Conservation (phyloP, 2,329 filamentous ascomycete genomes). For the Corinectria fuckeliana region DNA sequence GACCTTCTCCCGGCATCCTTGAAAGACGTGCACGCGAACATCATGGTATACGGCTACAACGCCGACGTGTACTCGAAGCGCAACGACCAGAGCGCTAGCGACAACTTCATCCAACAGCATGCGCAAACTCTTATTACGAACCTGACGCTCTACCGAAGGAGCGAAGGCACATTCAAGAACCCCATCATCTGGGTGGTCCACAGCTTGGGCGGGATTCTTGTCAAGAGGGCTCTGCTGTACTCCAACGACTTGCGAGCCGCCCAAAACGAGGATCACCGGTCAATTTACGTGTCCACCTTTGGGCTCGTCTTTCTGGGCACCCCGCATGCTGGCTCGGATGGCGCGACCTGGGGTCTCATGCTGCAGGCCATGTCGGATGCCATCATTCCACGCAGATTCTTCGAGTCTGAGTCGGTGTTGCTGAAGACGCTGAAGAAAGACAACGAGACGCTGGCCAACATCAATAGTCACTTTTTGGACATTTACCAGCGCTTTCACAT, state of each 20-base stretch:
- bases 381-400: conserved; percentile 68
- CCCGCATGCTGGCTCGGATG: conserved; percentile 73
- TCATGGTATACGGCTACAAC: conserved; percentile 78
- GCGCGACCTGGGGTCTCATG: conserved; percentile 71
- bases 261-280: conserved; percentile 68
- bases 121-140: conserved; percentile 71
- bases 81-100: conserved; percentile 62
- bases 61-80: conserved; percentile 64
- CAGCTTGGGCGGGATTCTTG: conserved; percentile 74
- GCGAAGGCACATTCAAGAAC: conserved; percentile 61
- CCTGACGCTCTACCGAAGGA: conserved; percentile 67
- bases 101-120: conserved; percentile 73
- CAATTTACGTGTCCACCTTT: conserved; percentile 76
- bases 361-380: conserved; percentile 72
- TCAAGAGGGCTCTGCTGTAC: conserved; percentile 73
- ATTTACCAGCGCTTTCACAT: conserved; percentile 74
- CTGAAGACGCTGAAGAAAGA: conserved; percentile 75
- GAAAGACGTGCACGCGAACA: conserved; percentile 62
- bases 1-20: conserved; percentile 70
- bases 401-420: conserved; percentile 72
- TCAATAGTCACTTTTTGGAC: conserved; percentile 75
- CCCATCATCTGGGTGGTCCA: conserved; percentile 81
- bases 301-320: conserved; percentile 80
- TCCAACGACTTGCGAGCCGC: conserved; percentile 66
- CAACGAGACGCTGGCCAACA: conserved; percentile 76